These are phyloP conservation scores for Tanacetum coccineum DNA, from an alignment of 129 eudicot species.

Conservation along the genomic window DNA sequence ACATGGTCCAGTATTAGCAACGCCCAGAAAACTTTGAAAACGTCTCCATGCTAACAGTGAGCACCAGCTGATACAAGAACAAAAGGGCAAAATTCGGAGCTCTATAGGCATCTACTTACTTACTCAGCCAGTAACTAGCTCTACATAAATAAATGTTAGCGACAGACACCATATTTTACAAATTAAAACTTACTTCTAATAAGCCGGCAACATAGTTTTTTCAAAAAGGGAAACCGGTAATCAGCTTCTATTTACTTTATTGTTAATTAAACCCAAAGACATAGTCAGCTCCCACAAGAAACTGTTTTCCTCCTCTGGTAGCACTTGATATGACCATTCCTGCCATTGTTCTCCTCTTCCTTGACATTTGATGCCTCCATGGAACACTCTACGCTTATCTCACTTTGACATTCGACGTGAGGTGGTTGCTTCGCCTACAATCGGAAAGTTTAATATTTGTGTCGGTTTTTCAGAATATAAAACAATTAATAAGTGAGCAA, in stretches of 20 bases:
- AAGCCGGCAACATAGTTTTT: slow-evolving; percentile 17
- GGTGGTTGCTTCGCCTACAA: slow-evolving; percentile 34
- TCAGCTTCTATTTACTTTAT: slow-evolving; percentile 28
- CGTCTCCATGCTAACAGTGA: slow-evolving; percentile 16
- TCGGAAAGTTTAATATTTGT: not conserved
- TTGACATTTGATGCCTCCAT: slow-evolving; percentile 23
- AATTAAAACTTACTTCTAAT: slow-evolving; percentile 19
- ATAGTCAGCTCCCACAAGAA: slow-evolving; percentile 37
- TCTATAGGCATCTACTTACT: slow-evolving; percentile 14
- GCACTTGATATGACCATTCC: slow-evolving; percentile 35
- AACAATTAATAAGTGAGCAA: not conserved
- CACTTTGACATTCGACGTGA: slow-evolving; percentile 26
- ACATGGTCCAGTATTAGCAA: too few relatives aligned
- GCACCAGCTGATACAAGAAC: slow-evolving; percentile 23
- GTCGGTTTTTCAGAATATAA: not conserved
- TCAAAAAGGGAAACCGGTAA: not conserved
- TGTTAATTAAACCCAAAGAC: not conserved
- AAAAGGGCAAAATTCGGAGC: slow-evolving; percentile 28
- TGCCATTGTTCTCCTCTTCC: slow-evolving; percentile 27
- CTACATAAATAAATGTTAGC: slow-evolving; percentile 21
- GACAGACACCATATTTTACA: slow-evolving; percentile 20
- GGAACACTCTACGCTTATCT: slow-evolving; percentile 25
- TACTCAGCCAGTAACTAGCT: slow-evolving; percentile 24
- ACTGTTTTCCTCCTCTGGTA: slow-evolving; percentile 47
- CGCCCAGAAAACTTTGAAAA: not conserved